Evolutionary conservation across 257 asterid genomes (phyloP).

Genomic region (Solanum boliviense): DNA sequence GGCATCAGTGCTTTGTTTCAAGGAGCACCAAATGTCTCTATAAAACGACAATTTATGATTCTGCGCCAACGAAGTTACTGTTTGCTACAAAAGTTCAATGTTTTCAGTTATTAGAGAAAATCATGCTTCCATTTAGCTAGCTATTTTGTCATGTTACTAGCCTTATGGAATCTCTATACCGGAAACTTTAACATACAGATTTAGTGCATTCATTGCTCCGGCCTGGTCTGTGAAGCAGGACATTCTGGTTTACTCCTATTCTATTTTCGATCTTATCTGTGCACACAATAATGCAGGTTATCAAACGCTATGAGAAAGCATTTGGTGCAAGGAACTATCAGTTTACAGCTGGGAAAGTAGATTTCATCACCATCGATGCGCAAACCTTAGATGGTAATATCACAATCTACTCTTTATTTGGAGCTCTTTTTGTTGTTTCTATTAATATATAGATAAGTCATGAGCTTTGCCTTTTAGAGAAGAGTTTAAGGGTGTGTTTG

Average conservation of each 20-base stretch:
- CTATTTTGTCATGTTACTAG: not conserved
- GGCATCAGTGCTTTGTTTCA: not conserved
- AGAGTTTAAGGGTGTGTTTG: too few relatives aligned
- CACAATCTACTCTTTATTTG: not conserved
- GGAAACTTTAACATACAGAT: too few relatives aligned
- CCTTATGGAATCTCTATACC: too few relatives aligned
- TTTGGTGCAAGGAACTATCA: slow-evolving; percentile 75
- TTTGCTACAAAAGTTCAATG: not conserved
- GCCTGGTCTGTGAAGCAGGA: not conserved
- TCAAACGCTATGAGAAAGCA: slow-evolving; percentile 61
- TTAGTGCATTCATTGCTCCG: too few relatives aligned
- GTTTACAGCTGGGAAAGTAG: slow-evolving; percentile 61
- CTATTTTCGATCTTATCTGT: not conserved
- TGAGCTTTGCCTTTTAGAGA: too few relatives aligned
- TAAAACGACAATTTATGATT: not conserved
- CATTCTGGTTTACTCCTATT: not conserved
- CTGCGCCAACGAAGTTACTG: not conserved
- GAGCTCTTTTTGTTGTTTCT: not conserved
- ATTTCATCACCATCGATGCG: slow-evolving; percentile 71
- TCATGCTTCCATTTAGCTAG: not conserved
- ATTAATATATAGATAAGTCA: not conserved
- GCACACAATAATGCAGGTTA: slow-evolving; percentile 29
- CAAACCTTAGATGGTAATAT: slow-evolving; percentile 82
- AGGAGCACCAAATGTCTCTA: not conserved
- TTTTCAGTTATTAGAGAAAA: not conserved